Conservation (phyloP, 1,284 basidiomycete genomes). For the Puccinia hordei region DNA sequence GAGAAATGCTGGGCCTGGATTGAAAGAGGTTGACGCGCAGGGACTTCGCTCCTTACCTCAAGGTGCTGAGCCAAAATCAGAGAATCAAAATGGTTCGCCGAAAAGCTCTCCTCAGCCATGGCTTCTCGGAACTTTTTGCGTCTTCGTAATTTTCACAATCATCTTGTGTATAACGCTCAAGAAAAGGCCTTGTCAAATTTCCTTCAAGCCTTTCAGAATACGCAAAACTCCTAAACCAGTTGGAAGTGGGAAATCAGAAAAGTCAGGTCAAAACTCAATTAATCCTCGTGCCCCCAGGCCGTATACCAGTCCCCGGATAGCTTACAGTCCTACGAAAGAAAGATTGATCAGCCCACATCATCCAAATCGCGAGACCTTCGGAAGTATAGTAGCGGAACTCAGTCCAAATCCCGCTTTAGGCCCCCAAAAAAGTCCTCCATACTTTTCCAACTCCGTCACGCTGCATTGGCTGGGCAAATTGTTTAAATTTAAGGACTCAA, state of each 20-base stretch:
- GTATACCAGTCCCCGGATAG: neutral
- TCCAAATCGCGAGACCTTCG: neutral
- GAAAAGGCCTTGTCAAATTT: neutral
- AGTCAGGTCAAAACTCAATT: neutral
- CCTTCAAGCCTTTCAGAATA: constrained; percentile 22
- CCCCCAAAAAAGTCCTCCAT: neutral
- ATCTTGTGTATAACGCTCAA: neutral
- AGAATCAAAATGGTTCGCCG: neutral
- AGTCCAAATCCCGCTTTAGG: neutral
- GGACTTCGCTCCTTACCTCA: neutral
- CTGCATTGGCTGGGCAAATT: neutral
- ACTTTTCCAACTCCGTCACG: neutral
- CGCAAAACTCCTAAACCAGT: neutral
- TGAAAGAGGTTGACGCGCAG: neutral
- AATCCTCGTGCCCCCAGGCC: neutral
- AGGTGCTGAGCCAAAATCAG: neutral
- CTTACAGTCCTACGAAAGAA: neutral
- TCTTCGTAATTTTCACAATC: neutral
- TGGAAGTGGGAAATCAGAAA: neutral
- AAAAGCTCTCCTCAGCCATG: neutral
- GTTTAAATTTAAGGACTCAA: neutral
- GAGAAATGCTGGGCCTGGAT: neutral
- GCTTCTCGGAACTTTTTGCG: neutral
- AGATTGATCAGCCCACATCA: neutral
- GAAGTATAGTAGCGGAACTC: neutral